Base-by-base conservation (phyloP, 2,329 filamentous ascomycete species). In the Curvularia spicifera region DNA sequence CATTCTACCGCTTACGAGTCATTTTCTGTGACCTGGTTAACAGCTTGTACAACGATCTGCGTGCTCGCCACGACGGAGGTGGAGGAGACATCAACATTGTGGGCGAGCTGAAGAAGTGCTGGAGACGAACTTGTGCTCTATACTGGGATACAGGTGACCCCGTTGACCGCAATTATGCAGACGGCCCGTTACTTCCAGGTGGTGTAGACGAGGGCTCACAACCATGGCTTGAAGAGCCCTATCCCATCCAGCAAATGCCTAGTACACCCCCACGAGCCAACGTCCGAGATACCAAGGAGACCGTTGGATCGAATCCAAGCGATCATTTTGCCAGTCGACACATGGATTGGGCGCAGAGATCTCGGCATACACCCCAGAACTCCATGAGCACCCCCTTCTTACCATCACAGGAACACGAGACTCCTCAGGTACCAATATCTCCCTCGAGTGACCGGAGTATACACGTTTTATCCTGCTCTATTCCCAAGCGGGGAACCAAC, bases 101-200 rank as follows among this genome's bases (percentile, higher is more conserved):
- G 35, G 88, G 90, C 29, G 95, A 99, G 77, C 81, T 99, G 61
- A 99, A 99, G 77, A 96, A 97, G 74, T 98, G 95, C 74, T 99
- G 95, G 95, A 89, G 93, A 74, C 86, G 93, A 51, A 91, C 95
- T 20, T 98, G 93, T 74, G 88, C 90, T 0, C 80, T 93, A 54
- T 97, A 93, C 74, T 99, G 95, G 94, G 91, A 96, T 61, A 85
- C 85, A 0, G 81, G 87, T 0, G 86, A 91, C 46, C 88, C 88
- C 35, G 83, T 89, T 64, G 80, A 82, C 1, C 68, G 64, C 42
- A 84, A 86, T 44, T 80, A 86, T 12, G 82, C 87, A 3, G 87
- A 91, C 26, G 82, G 85, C 18, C 86, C 90, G 13, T 90, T 97
- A 48, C 76, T 84, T 0, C 91, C 93, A 4, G 93, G 93, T 39